These are phyloP conservation scores for Zymoseptoria ardabiliae DNA, from an alignment of 2,329 filamentous ascomycete species.

Conservation along the genomic window DNA sequence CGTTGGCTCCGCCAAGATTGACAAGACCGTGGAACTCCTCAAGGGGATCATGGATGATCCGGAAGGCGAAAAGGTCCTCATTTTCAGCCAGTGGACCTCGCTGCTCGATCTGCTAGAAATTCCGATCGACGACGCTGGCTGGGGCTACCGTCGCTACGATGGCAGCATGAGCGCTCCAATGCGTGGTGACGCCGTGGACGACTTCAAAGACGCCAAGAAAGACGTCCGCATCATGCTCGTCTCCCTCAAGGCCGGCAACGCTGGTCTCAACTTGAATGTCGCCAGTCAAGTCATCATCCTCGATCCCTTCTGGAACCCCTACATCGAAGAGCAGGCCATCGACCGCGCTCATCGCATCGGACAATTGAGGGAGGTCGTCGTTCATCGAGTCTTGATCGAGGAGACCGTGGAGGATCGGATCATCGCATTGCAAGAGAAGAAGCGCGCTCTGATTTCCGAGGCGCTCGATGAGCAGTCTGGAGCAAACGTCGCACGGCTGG, in stretches of 20 bases:
- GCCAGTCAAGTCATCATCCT: conserved; percentile 83
- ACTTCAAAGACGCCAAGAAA: conserved; percentile 56
- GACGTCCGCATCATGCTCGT: conserved; percentile 64
- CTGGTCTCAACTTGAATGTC: conserved; percentile 76
- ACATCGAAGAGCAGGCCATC: conserved; percentile 84
- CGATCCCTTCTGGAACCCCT: conserved; percentile 93
- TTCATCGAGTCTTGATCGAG: conserved; percentile 71
- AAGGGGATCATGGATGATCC: conserved; percentile 39
- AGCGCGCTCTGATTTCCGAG: conserved; percentile 66
- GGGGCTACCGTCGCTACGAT: conserved; percentile 64
- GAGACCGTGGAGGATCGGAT: conserved; percentile 86
- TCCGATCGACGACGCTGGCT: conserved; percentile 53
- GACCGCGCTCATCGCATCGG: conserved; percentile 86
- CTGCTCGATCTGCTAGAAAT: conserved; percentile 71
- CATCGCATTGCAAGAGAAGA: conserved; percentile 67
- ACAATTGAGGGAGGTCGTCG: conserved; percentile 63
- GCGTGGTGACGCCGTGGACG: conserved; percentile 59
- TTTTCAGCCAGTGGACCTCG: conserved; percentile 77
- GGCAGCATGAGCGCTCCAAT: conserved; percentile 62
- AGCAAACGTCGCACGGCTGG: conserved; percentile 59
- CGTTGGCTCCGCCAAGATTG: conserved; percentile 68
- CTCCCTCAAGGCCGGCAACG: conserved; percentile 72
- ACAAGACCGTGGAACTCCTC: conserved; percentile 60
- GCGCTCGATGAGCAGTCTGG: conserved; percentile 72
- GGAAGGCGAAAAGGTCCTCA: conserved; percentile 64